These are phyloP conservation scores for Sclerotinia subarctica DNA, from an alignment of 2,329 filamentous ascomycete genomes.

Conservation along the genomic window DNA sequence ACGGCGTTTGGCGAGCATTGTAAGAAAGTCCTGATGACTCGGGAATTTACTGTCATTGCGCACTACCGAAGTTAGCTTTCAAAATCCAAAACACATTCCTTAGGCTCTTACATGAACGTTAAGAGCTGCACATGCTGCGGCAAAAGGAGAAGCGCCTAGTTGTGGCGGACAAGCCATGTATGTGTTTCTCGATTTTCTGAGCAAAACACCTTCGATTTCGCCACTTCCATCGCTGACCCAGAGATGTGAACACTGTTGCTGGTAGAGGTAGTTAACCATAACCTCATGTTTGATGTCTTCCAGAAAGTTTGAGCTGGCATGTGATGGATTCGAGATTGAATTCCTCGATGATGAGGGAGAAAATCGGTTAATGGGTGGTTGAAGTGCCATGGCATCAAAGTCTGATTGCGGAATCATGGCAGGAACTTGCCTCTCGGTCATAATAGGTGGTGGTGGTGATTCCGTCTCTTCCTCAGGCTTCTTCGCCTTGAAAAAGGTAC, in stretches of 20 bases:
- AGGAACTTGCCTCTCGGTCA: conserved; percentile 45
- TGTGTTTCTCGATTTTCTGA: conserved; percentile 63
- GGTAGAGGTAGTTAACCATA: conserved; percentile 80
- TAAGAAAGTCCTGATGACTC: conserved; percentile 75
- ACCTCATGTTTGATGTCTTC: conserved; percentile 78
- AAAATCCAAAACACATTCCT: not conserved
- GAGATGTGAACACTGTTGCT: conserved; percentile 70
- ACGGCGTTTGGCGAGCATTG: conserved; percentile 69
- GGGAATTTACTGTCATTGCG: conserved; percentile 77
- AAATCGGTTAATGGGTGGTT: conserved; percentile 48
- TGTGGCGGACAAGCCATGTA: conserved; percentile 72
- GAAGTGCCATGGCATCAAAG: conserved; percentile 48
- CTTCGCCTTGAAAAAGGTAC: conserved; percentile 59
- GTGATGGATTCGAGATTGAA: conserved; percentile 48
- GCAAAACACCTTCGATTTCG: conserved; percentile 67
- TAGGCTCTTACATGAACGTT: conserved; percentile 61
- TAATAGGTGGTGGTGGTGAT: conserved; percentile 38
- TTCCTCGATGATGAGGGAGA: conserved; percentile 51
- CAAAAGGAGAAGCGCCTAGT: conserved; percentile 60
- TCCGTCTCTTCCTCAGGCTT: conserved; percentile 39
- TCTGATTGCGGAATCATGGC: conserved; percentile 29
- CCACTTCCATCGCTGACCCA: conserved; percentile 71
- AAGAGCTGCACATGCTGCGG: conserved; percentile 61
- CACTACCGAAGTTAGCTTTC: conserved; percentile 47
- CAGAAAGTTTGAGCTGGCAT: conserved; percentile 53